phyloP scores from a whole-genome alignment of 495 filamentous ascomycete genomes.

The Hypomontagnella submonticulosa region DNA sequence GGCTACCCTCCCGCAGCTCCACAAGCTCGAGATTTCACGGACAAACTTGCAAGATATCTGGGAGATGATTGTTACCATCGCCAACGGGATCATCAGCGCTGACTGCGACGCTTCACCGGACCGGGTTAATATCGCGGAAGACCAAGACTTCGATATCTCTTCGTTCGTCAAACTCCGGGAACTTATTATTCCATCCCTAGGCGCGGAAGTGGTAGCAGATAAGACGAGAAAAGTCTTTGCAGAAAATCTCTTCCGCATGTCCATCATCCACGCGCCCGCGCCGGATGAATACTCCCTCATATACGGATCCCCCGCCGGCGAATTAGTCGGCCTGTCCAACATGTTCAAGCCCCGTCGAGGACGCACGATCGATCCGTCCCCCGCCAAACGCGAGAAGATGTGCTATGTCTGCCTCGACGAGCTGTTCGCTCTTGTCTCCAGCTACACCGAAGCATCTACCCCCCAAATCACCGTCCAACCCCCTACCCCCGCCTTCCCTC shows the following conservation, averaged over 20 bases:
- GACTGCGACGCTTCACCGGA: constrained; percentile 58
- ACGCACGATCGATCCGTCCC: constrained; percentile 73
- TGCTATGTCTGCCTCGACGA: constrained; percentile 83
- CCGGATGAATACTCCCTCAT: constrained; percentile 69
- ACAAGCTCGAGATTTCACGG: constrained; percentile 62
- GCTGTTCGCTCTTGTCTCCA: constrained; percentile 76
- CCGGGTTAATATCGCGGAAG: constrained; percentile 60
- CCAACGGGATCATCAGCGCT: constrained; percentile 68
- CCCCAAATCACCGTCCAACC: constrained; percentile 45
- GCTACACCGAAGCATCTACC: constrained; percentile 51
- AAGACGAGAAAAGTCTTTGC: constrained; percentile 75
- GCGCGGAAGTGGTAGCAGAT: constrained; percentile 71
- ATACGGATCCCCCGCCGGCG: constrained; percentile 45
- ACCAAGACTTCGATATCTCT: constrained; percentile 83
- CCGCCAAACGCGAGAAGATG: constrained; percentile 75
- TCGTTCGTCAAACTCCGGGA: constrained; percentile 74
- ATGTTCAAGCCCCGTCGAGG: constrained; percentile 75
- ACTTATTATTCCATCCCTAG: constrained; percentile 80
- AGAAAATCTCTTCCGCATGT: constrained; percentile 80
- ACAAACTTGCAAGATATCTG: constrained; percentile 63
- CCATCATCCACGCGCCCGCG: constrained; percentile 78
- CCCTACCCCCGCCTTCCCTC: constrained; percentile 43
- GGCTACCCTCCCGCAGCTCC: constrained; percentile 70
- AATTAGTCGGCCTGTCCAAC: constrained; percentile 66
- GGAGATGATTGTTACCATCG: constrained; percentile 67